These are phyloP conservation scores for Candida anglica DNA, from an alignment of 805 yeast genomes.

Conservation along the genomic window DNA sequence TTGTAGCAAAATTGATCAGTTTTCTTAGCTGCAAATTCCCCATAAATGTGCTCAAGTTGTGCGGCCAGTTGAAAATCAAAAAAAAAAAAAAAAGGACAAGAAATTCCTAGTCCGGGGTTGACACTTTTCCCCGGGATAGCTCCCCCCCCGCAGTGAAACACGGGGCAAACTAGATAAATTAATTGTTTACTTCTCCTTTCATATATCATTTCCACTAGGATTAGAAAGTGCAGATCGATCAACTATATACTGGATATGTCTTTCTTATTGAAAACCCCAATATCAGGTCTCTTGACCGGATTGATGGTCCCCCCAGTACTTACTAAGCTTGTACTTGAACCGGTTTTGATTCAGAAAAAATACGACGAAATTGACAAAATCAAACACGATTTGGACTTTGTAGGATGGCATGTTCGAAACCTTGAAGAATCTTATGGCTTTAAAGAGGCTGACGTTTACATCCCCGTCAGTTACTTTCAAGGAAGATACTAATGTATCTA, in stretches of 20 bases:
- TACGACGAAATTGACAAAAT: constrained; percentile 26
- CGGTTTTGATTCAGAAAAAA: constrained; percentile 17
- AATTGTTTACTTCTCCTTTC: too few species aligned
- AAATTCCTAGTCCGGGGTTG: too few species aligned
- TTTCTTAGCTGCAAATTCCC: too few species aligned
- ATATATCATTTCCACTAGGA: too few species aligned
- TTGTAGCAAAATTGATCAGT: too few species aligned
- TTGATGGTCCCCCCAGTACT: constrained; percentile 25
- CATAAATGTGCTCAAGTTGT: too few species aligned
- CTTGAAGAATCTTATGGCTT: constrained; percentile 27
- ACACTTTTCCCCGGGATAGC: too few species aligned
- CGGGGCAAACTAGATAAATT: too few species aligned
- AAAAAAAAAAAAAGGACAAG: too few species aligned
- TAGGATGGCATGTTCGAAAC: constrained; percentile 33
- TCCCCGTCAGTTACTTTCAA: constrained; percentile 22
- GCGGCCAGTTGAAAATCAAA: too few species aligned
- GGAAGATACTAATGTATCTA: constrained; percentile 9
- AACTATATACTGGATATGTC: constrained; percentile 6
- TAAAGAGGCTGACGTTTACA: constrained; percentile 22
- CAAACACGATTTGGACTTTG: constrained; percentile 25
- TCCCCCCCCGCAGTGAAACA: too few species aligned
- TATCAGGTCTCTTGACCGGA: constrained; percentile 25
- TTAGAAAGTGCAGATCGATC: too few species aligned
- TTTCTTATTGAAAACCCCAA: constrained; percentile 7
- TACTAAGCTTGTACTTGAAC: constrained; percentile 23